Evolutionary conservation across 2,329 filamentous ascomycete species (phyloP).

Genomic region (Pestalotiopsis sp.): DNA sequence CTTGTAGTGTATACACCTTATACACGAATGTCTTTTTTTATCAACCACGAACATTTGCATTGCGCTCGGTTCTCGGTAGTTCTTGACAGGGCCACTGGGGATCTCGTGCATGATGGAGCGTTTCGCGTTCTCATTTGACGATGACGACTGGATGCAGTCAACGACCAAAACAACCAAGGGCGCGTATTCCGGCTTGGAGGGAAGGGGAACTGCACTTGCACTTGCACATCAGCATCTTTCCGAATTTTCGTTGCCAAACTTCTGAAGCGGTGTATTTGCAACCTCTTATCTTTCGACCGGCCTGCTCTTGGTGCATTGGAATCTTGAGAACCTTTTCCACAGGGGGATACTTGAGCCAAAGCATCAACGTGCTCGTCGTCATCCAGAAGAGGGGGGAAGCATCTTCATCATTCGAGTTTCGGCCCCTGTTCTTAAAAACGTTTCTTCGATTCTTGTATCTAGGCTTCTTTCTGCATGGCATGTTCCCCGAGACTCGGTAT

Average conservation of each 20-base stretch:
- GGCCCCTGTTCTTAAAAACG: slow-evolving; percentile 5
- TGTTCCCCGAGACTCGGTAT: slow-evolving; percentile 5
- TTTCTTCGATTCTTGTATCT: slow-evolving; percentile 14
- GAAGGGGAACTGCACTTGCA: not conserved
- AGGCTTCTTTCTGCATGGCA: slow-evolving; percentile 11
- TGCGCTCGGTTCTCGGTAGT: not conserved
- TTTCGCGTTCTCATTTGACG: slow-evolving; percentile 12
- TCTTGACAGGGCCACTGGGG: not conserved
- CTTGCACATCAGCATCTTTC: slow-evolving; percentile 9
- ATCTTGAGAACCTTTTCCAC: not conserved
- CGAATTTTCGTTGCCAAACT: slow-evolving; percentile 11
- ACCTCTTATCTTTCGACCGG: not conserved
- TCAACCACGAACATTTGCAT: slow-evolving; percentile 9
- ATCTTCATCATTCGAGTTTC: slow-evolving; percentile 10
- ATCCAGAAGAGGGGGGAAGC: not conserved
- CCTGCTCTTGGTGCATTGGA: not conserved
- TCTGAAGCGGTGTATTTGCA: slow-evolving; percentile 3
- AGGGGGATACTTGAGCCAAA: slow-evolving; percentile 1
- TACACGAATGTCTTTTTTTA: slow-evolving; percentile 11
- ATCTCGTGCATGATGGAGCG: slow-evolving; percentile 12
- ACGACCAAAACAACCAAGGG: slow-evolving; percentile 8
- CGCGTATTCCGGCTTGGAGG: slow-evolving; percentile 1
- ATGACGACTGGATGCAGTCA: slow-evolving; percentile 14
- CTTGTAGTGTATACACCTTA: slow-evolving; percentile 13
- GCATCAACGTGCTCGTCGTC: not conserved